Evolutionary conservation across 1,284 basidiomycete genomes (phyloP).

Genomic region (Naganishia sp.): DNA sequence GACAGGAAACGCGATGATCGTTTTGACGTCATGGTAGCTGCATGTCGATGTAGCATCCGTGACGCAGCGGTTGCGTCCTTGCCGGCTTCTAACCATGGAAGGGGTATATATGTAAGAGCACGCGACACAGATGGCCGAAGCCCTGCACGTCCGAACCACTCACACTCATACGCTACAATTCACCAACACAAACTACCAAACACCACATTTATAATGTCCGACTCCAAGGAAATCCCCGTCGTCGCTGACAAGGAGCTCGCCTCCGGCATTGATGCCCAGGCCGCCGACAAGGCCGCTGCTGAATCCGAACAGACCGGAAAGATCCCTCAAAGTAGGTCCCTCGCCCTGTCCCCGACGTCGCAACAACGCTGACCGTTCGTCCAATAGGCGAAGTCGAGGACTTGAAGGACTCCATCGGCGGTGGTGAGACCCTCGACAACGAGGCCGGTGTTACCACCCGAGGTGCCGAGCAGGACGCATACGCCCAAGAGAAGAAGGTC

Average conservation of each 20-base stretch:
- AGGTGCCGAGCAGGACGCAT: constrained; percentile 41
- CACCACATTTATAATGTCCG: constrained; percentile 28
- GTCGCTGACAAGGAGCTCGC: constrained; percentile 51
- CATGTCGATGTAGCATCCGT: neutral
- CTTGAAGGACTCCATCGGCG: constrained; percentile 46
- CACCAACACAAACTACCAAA: neutral
- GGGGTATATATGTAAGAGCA: neutral
- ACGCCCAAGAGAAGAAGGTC: constrained; percentile 42
- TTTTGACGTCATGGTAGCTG: constrained; percentile 13
- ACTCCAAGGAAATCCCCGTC: constrained; percentile 25
- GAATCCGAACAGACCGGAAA: constrained; percentile 44
- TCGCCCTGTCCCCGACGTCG: neutral
- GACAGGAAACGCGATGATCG: constrained; percentile 9
- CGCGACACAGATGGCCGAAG: too few species aligned
- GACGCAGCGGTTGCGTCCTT: constrained; percentile 1
- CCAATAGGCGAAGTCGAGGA: constrained; percentile 45
- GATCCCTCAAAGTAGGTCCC: constrained; percentile 41
- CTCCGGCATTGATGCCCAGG: constrained; percentile 24
- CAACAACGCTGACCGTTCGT: neutral
- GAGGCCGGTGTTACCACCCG: constrained; percentile 46
- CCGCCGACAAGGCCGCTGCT: constrained; percentile 42
- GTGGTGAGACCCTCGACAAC: constrained; percentile 44
- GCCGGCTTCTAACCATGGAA: neutral
- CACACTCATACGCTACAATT: neutral
- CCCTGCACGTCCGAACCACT: neutral